A percentile compares a stretch with the other conserved stretches of the same genome.
phyloP scores from a whole-genome alignment of 1,284 basidiomycete species.

The Tilletia indica region DNA sequence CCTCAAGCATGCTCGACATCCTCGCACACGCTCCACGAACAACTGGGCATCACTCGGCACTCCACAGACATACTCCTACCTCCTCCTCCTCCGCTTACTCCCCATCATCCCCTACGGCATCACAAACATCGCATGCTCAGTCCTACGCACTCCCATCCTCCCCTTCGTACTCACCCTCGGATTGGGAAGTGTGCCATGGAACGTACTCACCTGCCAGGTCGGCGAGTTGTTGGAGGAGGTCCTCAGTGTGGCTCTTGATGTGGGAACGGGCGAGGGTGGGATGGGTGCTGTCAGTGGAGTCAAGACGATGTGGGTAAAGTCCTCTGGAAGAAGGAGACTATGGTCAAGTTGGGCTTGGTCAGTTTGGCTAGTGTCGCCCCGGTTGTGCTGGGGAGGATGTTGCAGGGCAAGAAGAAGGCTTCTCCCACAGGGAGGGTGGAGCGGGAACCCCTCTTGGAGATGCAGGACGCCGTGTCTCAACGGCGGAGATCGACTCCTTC shows the following conservation, averaged over 20 bases:
- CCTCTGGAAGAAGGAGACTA: constrained; percentile 43
- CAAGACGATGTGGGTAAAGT: constrained; percentile 26
- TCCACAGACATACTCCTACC: constrained; percentile 37
- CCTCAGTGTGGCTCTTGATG: background rate
- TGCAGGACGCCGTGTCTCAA: too few relatives aligned
- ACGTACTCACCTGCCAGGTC: constrained; percentile 52
- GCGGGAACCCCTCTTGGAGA: too few relatives aligned
- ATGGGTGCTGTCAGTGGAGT: background rate
- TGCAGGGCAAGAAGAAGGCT: background rate
- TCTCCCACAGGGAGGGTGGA: too few relatives aligned
- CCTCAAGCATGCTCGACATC: too few relatives aligned
- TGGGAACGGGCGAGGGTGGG: background rate
- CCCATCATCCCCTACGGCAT: constrained; percentile 53
- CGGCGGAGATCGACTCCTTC: background rate
- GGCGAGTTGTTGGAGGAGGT: constrained; percentile 51
- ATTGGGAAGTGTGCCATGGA: constrained; percentile 52
- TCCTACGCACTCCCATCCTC: constrained; percentile 49
- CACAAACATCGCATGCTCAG: constrained; percentile 55
- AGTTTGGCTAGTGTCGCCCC: constrained; percentile 43
- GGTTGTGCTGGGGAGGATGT: constrained; percentile 34
- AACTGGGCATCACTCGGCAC: background rate
- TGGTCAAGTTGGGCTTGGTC: constrained; percentile 41
- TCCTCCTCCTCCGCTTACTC: constrained; percentile 50
- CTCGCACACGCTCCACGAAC: background rate
- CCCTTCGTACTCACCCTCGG: constrained; percentile 48